Percentiles rank a stretch among this genome's conserved stretches.
These are phyloP conservation scores for Croton setiger DNA, from an alignment of 441 rosid species.

Conservation along the genomic window DNA sequence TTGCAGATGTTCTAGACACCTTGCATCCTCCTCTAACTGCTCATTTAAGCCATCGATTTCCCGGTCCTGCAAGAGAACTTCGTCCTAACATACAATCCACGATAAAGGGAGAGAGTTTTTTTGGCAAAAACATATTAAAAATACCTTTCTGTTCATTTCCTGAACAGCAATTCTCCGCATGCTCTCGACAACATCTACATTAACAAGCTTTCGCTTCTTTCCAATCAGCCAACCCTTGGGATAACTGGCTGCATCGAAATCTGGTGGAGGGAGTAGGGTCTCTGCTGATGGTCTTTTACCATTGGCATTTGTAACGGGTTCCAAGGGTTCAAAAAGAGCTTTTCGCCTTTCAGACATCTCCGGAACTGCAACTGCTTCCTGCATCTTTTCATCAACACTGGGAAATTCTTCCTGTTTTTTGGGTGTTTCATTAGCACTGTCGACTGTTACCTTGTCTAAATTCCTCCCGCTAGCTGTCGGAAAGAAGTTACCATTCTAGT, in stretches of 20 bases:
- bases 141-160: slow-evolving; percentile 96
- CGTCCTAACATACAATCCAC: background rate
- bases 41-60: slow-evolving; percentile 90
- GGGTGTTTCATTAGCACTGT: slow-evolving; percentile 37
- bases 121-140: background rate
- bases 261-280: slow-evolving; percentile 86
- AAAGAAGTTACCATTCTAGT: slow-evolving; percentile 41
- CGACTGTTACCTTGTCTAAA: slow-evolving; percentile 40
- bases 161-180: slow-evolving; percentile 97
- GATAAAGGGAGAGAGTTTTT: too few relatives aligned
- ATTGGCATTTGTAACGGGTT: slow-evolving; percentile 46
- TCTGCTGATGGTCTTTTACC: slow-evolving; percentile 58
- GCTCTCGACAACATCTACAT: slow-evolving; percentile 97
- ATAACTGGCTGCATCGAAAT: slow-evolving; percentile 80
- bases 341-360: slow-evolving; percentile 70
- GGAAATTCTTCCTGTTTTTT: slow-evolving; percentile 42
- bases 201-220: slow-evolving; percentile 91
- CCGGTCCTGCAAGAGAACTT: slow-evolving; percentile 54
- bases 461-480: slow-evolving; percentile 54
- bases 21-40: slow-evolving; percentile 85
- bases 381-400: slow-evolving; percentile 34
- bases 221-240: slow-evolving; percentile 97
- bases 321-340: slow-evolving; percentile 89
- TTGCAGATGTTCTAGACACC: slow-evolving; percentile 81
- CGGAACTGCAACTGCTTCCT: slow-evolving; percentile 26